phyloP scores from a whole-genome alignment of 2,329 filamentous ascomycete genomes.

The Diplocarpon rosae region DNA sequence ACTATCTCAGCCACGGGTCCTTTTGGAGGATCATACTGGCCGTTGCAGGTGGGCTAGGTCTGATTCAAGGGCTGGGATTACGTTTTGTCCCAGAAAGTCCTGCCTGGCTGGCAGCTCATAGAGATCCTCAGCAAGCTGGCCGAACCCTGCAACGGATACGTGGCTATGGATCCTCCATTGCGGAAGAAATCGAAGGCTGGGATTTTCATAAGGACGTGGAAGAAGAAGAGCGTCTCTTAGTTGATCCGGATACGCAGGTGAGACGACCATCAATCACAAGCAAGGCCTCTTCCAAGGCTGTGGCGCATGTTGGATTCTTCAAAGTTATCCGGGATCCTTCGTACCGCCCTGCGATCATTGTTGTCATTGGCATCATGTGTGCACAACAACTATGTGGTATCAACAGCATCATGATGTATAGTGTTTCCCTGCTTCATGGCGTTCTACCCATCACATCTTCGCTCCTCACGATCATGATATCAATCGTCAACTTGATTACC shows the following conservation, averaged over 20 bases:
- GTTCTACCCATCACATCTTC: conserved; percentile 74
- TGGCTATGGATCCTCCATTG: conserved; percentile 56
- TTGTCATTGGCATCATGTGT: conserved; percentile 83
- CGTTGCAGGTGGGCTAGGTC: conserved; percentile 57
- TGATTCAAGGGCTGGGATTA: conserved; percentile 58
- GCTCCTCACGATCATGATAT: conserved; percentile 78
- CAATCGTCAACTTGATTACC: conserved; percentile 72
- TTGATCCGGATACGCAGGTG: conserved; percentile 12
- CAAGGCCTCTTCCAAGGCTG: conserved; percentile 6
- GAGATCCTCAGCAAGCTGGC: conserved; percentile 49
- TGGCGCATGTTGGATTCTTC: conserved; percentile 44
- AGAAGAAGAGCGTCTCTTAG: conserved; percentile 23
- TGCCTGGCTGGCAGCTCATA: conserved; percentile 65
- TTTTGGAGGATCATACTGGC: conserved; percentile 79
- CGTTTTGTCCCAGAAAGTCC: conserved; percentile 77
- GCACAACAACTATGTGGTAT: conserved; percentile 89
- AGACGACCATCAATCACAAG: conserved; percentile 20
- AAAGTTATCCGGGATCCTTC: conserved; percentile 55
- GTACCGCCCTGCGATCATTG: conserved; percentile 64
- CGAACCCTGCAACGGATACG: conserved; percentile 64
- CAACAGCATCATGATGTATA: conserved; percentile 98
- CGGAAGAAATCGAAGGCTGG: conserved; percentile 60
- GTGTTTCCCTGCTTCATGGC: conserved; percentile 73
- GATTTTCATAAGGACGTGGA: conserved; percentile 28
- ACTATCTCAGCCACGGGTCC: conserved; percentile 69